Percentiles rank a stretch among this genome's conserved stretches.
Conservation (phyloP, 768 basidiomycete species). For the Mycena sanguinolenta region DNA sequence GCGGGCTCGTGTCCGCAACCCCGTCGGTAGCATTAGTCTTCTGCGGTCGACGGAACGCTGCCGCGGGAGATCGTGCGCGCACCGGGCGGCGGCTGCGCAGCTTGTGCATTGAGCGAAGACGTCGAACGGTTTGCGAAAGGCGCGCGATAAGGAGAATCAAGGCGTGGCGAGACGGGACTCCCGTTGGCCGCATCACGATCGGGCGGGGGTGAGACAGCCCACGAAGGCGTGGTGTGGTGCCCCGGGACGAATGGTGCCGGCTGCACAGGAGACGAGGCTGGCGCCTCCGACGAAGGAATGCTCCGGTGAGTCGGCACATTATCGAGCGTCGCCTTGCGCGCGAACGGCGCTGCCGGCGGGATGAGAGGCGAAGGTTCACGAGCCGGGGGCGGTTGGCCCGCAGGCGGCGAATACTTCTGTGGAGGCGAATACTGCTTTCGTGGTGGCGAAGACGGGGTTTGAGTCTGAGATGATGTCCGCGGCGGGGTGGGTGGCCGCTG, state of each 20-base stretch:
- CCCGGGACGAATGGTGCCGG: conserved; percentile 17
- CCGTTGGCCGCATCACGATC: neutral
- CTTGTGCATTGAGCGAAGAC: conserved; percentile 49
- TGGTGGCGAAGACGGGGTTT: neutral
- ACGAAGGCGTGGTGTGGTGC: conserved; percentile 34
- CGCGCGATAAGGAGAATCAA: conserved; percentile 45
- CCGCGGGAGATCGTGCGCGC: conserved; percentile 79
- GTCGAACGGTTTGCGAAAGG: conserved; percentile 48
- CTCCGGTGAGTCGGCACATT: conserved; percentile 7
- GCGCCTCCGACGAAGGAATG: conserved; percentile 27
- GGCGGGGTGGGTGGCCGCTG: conserved; percentile 9
- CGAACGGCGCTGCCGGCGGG: conserved; percentile 23
- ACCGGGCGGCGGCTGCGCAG: conserved; percentile 49
- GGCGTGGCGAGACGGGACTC: conserved; percentile 36
- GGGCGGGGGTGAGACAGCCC: conserved; percentile 25
- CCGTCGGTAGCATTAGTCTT: conserved; percentile 43
- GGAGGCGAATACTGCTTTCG: conserved; percentile 27
- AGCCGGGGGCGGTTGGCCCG: neutral
- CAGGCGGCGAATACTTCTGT: conserved; percentile 12
- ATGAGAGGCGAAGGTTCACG: conserved; percentile 37
- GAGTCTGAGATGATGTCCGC: neutral
- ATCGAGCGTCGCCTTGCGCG: conserved; percentile 20
- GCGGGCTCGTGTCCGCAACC: conserved; percentile 60
- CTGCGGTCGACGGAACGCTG: conserved; percentile 75
- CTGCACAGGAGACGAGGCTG: neutral